Evolutionary conservation across 2,329 filamentous ascomycete genomes (phyloP), one percentile per base, ranked within the genome.

Genomic region (Cercospora sp.): DNA sequence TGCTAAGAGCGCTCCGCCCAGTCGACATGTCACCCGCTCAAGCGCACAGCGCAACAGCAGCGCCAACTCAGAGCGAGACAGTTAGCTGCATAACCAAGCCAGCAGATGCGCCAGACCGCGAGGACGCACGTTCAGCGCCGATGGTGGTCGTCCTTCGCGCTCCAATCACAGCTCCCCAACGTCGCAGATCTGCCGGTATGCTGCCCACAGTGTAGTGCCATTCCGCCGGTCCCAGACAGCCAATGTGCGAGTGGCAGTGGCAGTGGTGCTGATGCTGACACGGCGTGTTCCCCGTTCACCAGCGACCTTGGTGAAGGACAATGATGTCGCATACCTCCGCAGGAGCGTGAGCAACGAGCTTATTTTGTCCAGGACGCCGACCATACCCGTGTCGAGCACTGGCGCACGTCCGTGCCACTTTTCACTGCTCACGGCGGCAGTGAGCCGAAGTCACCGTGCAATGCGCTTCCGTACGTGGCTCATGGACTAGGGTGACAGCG

Each of bases 21-120:
- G 43, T 62, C 62, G 51, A n/a, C 12, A 43, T 64, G 26, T 51
- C 61, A 64, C 65, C 65, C 65, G 63, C 69, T 66, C 60, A 65
- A 69, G 69, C 63, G 69, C 69, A 69, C 66, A 61, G 63, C 62
- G 58, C 59, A 65, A 61, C 61, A 68, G 67, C 69, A 66, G 67
- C 69, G 63, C 64, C 64, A 66, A 49, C 61, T 60, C 53, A 61
- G 57, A 65, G 66, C 66, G 62, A 61, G 64, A 68, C 51, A 66
- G 63, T 68, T 70, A 70, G 68, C 68, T 67, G 68, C 68, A 70
- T 63, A 68, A 57, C 62, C 66, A 69, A 58, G 61, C 62, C 49
- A 55, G 45, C 28, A 64, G 61, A 64, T 57, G 51, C 61, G 64
- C 63, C 67, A 69, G 66, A 68, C 58, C 51, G 66, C 62, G 53